Evolutionary conservation across 805 yeast species (phyloP).

Genomic region (Barnettozyma californica): DNA sequence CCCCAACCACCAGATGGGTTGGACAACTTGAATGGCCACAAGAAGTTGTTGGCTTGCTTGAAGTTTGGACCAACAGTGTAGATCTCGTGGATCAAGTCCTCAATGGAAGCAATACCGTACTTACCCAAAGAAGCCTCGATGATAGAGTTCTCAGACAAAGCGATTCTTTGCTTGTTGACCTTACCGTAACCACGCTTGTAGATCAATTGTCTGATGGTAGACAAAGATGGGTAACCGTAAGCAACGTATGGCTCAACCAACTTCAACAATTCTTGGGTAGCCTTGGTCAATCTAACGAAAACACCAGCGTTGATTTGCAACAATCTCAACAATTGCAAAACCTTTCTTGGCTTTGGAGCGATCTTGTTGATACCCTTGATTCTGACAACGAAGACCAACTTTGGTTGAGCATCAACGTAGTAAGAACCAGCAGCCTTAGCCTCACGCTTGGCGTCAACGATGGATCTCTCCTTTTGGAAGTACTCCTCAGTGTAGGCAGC

Average conservation of each 20-base stretch:
- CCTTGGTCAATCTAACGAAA: conserved; percentile 92
- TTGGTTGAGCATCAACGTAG: conserved; percentile 93
- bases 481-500: conserved; percentile 96
- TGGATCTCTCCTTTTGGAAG: conserved; percentile 85
- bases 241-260: conserved; percentile 96
- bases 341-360: conserved; percentile 99
- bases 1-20: conserved; percentile 99
- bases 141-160: conserved; percentile 82
- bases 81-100: conserved; percentile 94
- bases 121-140: conserved; percentile 85
- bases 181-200: conserved; percentile 99
- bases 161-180: conserved; percentile 92
- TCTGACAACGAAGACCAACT: conserved; percentile 93
- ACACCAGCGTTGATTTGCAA: conserved; percentile 93
- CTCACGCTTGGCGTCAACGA: conserved; percentile 82
- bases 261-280: conserved; percentile 86
- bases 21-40: conserved; percentile 96
- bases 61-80: conserved; percentile 97
- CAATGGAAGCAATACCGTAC: conserved; percentile 88
- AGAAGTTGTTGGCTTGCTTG: conserved; percentile 97
- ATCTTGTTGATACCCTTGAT: conserved; percentile 99
- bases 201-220: conserved; percentile 86
- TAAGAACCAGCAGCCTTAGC: conserved; percentile 92
- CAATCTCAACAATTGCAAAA: conserved; percentile 88
- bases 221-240: conserved; percentile 93